Base-by-base conservation (phyloP, 805 yeast species). In the Ogataea parapolymorpha region DNA sequence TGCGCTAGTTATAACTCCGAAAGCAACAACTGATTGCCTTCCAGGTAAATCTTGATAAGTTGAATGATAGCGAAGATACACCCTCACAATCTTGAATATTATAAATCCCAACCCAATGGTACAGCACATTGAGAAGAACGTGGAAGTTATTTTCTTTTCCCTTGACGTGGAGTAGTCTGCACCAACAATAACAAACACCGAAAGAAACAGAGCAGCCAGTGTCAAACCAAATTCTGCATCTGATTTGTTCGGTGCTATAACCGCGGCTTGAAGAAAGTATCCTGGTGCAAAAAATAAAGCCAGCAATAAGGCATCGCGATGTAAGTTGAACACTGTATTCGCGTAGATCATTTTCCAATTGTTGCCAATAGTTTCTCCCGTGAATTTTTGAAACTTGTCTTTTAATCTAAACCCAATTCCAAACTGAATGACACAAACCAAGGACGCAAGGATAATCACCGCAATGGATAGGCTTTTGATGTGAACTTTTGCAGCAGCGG, bases 221-320 rank as follows among this genome's bases (percentile, higher is more conserved):
- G 73, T 68, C 17, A 70, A 46, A 22, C 65, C 68, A 50, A 70
- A 70, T 46, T 71, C 75, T 5, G 56, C 59, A 14, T 69, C 67
- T 31, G 53, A 50, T 20, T 63, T 54, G 14, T 50, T 39, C 13
- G 69, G 55, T 62, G 42, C 35, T 13, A 39, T 29, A 25, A 39
- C 64, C n/a, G 67, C 54, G 39, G 68, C 69, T 46, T 71, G 75
- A 13, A 70, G 57, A 16, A 72, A 67, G 55, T 67, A 71, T 3
- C 67, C 74, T 22, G 70, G 55, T 35, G 70, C 68, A 59, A 69
- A 71, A 56, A 69, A 70, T 14, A 61, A 50, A 27, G 62, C 63
- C 26, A 65, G 53, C 11, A 63, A 42, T 12, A 65, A 48, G 26
- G 62, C 50, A 35, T 57, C 51, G 26, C 67, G 50, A 53, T 70